These are phyloP conservation scores for Theobroma cacao DNA, from an alignment of 345 rosid species.

Conservation along the genomic window DNA sequence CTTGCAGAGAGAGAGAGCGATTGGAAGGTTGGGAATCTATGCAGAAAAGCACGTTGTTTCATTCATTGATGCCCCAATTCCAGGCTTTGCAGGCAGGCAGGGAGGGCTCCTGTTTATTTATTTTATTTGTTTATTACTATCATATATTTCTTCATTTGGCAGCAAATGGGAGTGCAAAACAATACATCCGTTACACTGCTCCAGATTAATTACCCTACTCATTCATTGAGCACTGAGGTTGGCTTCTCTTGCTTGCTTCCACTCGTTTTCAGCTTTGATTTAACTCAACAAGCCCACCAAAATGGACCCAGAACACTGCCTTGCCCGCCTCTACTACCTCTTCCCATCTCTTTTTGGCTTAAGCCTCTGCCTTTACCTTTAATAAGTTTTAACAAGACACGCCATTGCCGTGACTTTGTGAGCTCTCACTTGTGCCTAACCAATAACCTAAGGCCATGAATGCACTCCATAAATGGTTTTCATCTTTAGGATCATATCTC, in stretches of 20 bases:
- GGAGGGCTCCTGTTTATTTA: neutral
- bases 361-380: neutral
- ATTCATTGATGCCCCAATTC: slow-evolving; percentile 15
- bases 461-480: neutral
- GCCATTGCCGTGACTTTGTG: neutral
- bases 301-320: neutral
- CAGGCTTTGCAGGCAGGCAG: slow-evolving; percentile 13
- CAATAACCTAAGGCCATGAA: neutral
- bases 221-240: too few relatives aligned
- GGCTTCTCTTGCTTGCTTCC: too few relatives aligned
- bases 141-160: neutral
- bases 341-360: too few relatives aligned
- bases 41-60: slow-evolving; percentile 20
- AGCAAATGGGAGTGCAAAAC: neutral
- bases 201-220: too few relatives aligned
- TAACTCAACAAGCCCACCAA: neutral
- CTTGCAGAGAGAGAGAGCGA: neutral
- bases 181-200: neutral
- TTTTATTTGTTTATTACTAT: neutral
- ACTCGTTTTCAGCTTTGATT: neutral
- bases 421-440: neutral
- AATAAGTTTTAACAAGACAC: neutral
- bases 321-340: neutral
- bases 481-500: neutral
- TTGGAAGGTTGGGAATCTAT: neutral